These are phyloP conservation scores for Platanus orientalis DNA, from an alignment of 164 flowering plant genomes.

Conservation along the genomic window DNA sequence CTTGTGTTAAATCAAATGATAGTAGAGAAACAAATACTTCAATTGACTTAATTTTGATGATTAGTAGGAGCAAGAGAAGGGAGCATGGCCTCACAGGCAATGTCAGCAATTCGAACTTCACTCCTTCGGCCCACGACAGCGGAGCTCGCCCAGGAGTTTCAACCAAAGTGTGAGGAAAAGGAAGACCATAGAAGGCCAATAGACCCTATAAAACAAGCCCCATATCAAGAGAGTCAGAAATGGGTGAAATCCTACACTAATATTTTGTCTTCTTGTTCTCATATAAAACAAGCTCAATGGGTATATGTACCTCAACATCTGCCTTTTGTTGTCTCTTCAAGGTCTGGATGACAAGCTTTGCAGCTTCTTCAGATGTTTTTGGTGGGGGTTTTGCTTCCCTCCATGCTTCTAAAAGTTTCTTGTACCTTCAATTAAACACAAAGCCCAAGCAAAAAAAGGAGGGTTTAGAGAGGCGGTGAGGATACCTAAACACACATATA, in stretches of 20 bases:
- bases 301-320: slow-evolving; percentile 68
- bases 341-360: slow-evolving; percentile 61
- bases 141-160: slow-evolving; percentile 26
- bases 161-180: slow-evolving; percentile 43
- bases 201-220: slow-evolving; percentile 47
- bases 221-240: not conserved
- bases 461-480: no score
- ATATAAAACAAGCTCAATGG: not conserved
- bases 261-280: not conserved
- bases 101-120: slow-evolving; percentile 58
- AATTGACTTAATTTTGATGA: not conserved
- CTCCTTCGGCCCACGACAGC: slow-evolving; percentile 42
- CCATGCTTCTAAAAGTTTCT: slow-evolving; percentile 68
- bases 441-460: no score
- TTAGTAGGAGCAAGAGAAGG: not conserved
- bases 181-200: slow-evolving; percentile 73
- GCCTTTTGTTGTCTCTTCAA: slow-evolving; percentile 61
- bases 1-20: not conserved
- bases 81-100: slow-evolving; percentile 50
- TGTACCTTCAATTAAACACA: no score
- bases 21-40: not conserved
- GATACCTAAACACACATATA: no score
- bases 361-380: slow-evolving; percentile 68
- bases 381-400: slow-evolving; percentile 75
- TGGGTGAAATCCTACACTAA: not conserved